These are phyloP conservation scores for Guyanaporus albipodus DNA, from an alignment of 768 basidiomycete genomes.

Conservation along the genomic window DNA sequence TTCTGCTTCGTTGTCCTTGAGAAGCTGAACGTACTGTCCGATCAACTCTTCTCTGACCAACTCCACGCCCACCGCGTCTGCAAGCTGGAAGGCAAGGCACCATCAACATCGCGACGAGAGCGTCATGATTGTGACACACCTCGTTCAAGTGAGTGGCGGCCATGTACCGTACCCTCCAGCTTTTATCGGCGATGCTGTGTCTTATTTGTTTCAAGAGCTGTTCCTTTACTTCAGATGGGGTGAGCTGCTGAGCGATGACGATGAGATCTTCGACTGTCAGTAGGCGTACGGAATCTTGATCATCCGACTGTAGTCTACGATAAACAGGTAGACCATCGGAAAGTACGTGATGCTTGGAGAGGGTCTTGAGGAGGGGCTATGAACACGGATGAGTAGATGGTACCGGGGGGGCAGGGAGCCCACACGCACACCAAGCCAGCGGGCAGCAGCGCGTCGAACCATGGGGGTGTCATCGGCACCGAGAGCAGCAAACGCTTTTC, in stretches of 20 bases:
- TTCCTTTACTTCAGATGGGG: slow-evolving; percentile 86
- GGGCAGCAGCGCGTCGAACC: slow-evolving; percentile 95
- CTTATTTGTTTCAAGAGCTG: slow-evolving; percentile 85
- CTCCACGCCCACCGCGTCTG: slow-evolving; percentile 84
- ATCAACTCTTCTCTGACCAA: slow-evolving; percentile 93
- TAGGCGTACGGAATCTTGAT: slow-evolving; percentile 96
- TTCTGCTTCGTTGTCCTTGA: slow-evolving; percentile 99
- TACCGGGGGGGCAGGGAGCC: not conserved
- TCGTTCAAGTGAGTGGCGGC: slow-evolving; percentile 96
- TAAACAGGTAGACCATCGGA: slow-evolving; percentile 90
- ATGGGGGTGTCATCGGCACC: slow-evolving; percentile 96
- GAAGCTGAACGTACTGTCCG: slow-evolving; percentile 84
- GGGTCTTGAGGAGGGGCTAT: slow-evolving; percentile 75
- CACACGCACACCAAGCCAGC: slow-evolving; percentile 85
- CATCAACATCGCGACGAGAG: not conserved
- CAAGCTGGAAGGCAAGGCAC: slow-evolving; percentile 51
- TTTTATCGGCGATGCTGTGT: slow-evolving; percentile 88
- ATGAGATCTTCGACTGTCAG: slow-evolving; percentile 96
- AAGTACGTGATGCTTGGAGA: slow-evolving; percentile 76
- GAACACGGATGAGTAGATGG: slow-evolving; percentile 10
- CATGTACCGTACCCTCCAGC: slow-evolving; percentile 99
- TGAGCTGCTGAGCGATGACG: slow-evolving; percentile 80
- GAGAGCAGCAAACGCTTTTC: slow-evolving; percentile 77
- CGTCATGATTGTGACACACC: slow-evolving; percentile 38
- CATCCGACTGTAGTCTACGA: slow-evolving; percentile 89